Evolutionary conservation across 768 basidiomycete genomes (phyloP), one percentile per base, ranked within the genome.

Genomic region (Russula virescens): DNA sequence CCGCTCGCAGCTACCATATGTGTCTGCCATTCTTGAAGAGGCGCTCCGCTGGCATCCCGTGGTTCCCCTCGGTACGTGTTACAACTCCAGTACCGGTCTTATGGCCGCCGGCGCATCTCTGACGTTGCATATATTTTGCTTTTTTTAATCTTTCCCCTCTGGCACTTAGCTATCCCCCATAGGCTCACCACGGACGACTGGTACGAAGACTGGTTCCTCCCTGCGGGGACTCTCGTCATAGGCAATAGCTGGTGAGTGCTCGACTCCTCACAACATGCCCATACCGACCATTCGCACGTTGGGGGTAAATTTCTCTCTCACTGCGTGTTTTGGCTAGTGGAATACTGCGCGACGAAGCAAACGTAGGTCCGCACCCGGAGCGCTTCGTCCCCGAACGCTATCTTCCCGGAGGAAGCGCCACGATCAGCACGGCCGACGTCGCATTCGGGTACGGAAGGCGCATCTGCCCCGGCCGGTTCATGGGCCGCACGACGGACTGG

Each of bases 401-500:
- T 31, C 43, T 63, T 1, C 47, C 47, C 13, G 61, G 55, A 10
- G 54, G 47, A 2, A 21, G 40, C 2, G 43, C 49, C 19, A 62
- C 35, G 13, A 8, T 57, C 23, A 26, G 9, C 40, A 54, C 45
- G 3, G 51, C 57, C 8, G 62, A 63, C n/a, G 5, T 60, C 43
- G 42, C 55, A 18, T 57, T 57, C 34, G 55, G 43, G 21, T 57
- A 61, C 16, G 60, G 53, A 26, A 25, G 53, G 5, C 60, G 64
- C 14, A 66, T 68, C 10, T 73, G 71, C 56, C 69, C 72, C 16
- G 65, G 68, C 10, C 58, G 72, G 16, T 61, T 75, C 60, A 55
- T 79, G 5, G 77, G 74, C 0, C 71, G 75, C 51, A 67, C 71
- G 51, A 72, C 74, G 0, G 35, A 77, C 51, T 79, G 77, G 68